Conservation (phyloP, 306 rosid genomes). For the Cyamopsis tetragonoloba region DNA sequence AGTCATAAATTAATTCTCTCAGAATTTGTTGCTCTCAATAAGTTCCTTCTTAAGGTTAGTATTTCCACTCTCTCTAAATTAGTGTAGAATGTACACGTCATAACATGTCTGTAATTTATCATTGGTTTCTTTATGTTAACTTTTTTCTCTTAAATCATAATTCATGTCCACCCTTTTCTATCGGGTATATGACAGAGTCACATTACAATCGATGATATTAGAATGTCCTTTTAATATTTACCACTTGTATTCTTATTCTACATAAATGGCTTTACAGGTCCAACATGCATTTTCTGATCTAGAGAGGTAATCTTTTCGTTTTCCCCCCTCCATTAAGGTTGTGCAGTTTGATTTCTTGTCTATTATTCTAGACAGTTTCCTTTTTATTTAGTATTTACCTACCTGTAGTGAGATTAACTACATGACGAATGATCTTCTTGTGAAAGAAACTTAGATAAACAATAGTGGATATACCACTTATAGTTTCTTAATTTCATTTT, state of each 20-base stretch:
- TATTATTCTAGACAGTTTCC: not conserved
- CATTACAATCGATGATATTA: not conserved
- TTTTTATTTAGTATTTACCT: not conserved
- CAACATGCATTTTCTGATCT: slow-evolving; percentile 80
- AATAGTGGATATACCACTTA: too few species aligned
- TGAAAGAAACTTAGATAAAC: slow-evolving; percentile 9
- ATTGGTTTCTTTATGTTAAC: not conserved
- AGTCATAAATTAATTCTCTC: not conserved
- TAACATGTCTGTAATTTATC: not conserved
- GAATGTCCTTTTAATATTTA: not conserved
- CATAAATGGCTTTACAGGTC: slow-evolving; percentile 46
- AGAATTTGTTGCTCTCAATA: too few species aligned
- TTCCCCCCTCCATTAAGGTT: not conserved
- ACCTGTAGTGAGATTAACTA: not conserved
- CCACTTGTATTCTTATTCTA: not conserved
- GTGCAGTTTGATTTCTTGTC: not conserved
- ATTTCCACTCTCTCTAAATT: not conserved
- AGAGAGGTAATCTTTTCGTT: slow-evolving; percentile 54
- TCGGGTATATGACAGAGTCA: not conserved
- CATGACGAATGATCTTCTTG: not conserved
- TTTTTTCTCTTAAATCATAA: not conserved
- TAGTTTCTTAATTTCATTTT: too few species aligned
- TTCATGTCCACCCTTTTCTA: not conserved
- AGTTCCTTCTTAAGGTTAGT: slow-evolving; percentile 76
- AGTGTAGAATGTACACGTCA: not conserved